phyloP scores from a whole-genome alignment of 192 early-diverging fungal genomes.

The Backusella macrospora region DNA sequence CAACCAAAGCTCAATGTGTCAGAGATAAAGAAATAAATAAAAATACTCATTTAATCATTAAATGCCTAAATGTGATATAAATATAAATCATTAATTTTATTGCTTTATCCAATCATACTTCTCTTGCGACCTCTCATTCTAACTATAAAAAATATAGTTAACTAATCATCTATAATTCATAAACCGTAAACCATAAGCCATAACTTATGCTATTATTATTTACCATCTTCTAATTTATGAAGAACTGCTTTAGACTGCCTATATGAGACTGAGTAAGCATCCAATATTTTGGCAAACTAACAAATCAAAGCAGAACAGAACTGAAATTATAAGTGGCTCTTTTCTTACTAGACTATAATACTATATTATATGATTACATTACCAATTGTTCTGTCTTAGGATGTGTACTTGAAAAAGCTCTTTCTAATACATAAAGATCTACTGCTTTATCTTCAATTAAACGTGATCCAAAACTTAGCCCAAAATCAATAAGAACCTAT shows the following conservation, averaged over 20 bases:
- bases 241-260: constrained; percentile 65
- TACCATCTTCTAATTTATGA: constrained; percentile 82
- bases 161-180: not conserved
- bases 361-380: constrained; percentile 16
- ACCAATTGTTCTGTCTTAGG: constrained; percentile 81
- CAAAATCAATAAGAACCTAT: constrained; percentile 92
- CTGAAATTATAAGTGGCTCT: too few species aligned
- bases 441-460: constrained; percentile 96
- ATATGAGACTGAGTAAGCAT: constrained; percentile 57
- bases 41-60: too few species aligned
- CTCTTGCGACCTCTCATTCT: constrained; percentile 82
- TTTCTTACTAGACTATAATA: too few species aligned
- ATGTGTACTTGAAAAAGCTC: constrained; percentile 92
- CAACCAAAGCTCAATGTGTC: too few species aligned
- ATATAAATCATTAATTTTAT: not conserved
- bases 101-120: constrained; percentile 66
- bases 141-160: constrained; percentile 44
- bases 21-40: too few species aligned
- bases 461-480: constrained; percentile 82
- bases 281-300: constrained; percentile 78
- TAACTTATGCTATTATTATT: constrained; percentile 1
- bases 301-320: not conserved
- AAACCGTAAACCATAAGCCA: too few species aligned
- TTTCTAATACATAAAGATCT: constrained; percentile 98
- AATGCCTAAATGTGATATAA: too few species aligned